These are phyloP conservation scores for Colletotrichum gigasporum DNA, from an alignment of 2,329 filamentous ascomycete species.

Conservation along the genomic window DNA sequence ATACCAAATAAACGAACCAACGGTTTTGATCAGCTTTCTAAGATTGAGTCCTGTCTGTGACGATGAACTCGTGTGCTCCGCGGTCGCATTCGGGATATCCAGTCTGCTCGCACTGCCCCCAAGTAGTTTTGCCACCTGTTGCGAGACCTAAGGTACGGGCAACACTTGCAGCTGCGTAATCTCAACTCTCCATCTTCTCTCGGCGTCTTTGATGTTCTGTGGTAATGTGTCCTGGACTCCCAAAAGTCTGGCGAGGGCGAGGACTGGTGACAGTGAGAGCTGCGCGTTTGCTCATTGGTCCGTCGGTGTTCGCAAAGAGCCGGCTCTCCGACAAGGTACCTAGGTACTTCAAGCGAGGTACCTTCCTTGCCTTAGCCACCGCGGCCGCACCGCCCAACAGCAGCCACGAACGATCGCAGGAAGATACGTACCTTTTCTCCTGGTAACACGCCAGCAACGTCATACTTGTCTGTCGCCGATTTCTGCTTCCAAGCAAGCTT, in stretches of 20 bases:
- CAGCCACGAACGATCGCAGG: neutral
- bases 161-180: no score
- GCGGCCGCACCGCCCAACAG: neutral
- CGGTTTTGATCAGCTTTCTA: neutral
- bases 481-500: conserved; percentile 25
- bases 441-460: conserved; percentile 15
- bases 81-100: no score
- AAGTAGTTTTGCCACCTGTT: no score
- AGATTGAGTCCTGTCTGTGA: no score
- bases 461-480: conserved; percentile 22
- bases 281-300: neutral
- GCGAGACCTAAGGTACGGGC: no score
- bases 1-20: conserved; percentile 10
- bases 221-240: conserved; percentile 26
- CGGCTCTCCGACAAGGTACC: neutral
- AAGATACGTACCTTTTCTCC: conserved; percentile 7
- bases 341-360: no score
- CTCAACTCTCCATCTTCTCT: no score
- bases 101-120: no score
- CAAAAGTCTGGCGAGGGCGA: neutral
- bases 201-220: no score
- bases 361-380: no score
- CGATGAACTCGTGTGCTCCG: neutral
- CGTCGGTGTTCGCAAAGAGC: neutral
- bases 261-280: conserved; percentile 2